A percentile compares a stretch with the other conserved stretches of the same genome.
These are phyloP conservation scores for Zarea fungicola DNA, from an alignment of 2,329 filamentous ascomycete species.

Conservation along the genomic window DNA sequence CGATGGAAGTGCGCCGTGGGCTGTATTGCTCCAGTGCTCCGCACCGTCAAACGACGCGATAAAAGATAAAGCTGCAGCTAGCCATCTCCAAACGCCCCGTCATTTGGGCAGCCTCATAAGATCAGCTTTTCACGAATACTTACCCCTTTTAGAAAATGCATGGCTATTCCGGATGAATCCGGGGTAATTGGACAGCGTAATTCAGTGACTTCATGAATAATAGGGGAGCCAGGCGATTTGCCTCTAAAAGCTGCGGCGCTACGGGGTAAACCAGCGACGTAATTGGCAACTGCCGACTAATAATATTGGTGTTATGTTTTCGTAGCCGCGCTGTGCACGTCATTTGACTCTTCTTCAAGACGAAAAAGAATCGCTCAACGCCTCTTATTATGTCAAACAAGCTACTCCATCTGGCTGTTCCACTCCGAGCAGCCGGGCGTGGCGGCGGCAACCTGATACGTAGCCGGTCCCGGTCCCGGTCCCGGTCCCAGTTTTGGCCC, in stretches of 20 bases:
- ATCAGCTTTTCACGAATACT: not conserved
- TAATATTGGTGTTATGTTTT: too few species aligned
- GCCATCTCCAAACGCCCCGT: too few species aligned
- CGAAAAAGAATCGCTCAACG: not conserved
- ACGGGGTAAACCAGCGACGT: not conserved
- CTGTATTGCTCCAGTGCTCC: too few species aligned
- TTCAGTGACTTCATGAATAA: too few species aligned
- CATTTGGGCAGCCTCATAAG: too few species aligned
- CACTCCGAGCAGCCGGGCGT: not conserved
- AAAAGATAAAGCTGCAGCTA: not conserved
- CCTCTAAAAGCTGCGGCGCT: not conserved
- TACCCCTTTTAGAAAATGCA: not conserved
- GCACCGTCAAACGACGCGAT: not conserved
- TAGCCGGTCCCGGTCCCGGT: slow-evolving; percentile 8
- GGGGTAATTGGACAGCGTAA: too few species aligned
- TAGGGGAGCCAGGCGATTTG: too few species aligned
- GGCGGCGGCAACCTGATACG: not conserved
- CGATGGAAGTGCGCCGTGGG: too few species aligned
- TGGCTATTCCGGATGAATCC: not conserved
- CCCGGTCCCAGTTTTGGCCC: not conserved
- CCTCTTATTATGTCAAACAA: not conserved
- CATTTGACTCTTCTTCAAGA: too few species aligned
- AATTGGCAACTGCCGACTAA: not conserved
- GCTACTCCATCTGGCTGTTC: too few species aligned
- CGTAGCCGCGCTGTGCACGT: too few species aligned